Base-by-base conservation (phyloP, 164 flowering plant genomes). In the Saururus chinensis region DNA sequence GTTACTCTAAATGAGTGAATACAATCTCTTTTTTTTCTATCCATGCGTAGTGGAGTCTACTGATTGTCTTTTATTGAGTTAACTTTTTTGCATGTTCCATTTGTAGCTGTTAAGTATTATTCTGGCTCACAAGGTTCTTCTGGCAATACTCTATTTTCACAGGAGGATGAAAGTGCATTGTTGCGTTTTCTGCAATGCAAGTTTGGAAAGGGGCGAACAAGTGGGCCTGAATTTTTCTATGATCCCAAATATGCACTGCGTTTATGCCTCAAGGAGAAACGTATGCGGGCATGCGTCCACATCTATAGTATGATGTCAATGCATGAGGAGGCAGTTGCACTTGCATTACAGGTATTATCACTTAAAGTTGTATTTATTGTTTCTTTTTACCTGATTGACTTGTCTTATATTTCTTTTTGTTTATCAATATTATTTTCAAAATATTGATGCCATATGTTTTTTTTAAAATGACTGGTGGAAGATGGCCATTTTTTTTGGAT, bases 301-400 rank as follows among this genome's bases (percentile, higher is more conserved):
- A 91, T 95, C 73, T 95, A 90, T 69, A 87, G 97, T 78, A 91
- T 91, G 99, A 95, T 95, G 99, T 85, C 89, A 62, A 93, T 93
- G 99, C 99, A 93, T 80, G 97, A 90, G 83, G 99, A 93, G 75
- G 99, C 97, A 61, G 97, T 93, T 74, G 96, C 97, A 60, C 95
- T 93, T 72, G 96, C 97, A 59, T 78, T 93, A 25, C 90, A 83
- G 96, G 99, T 90, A 59, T 59, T 60, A 35, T 1, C 53, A 21
- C n/a, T n/a, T 35, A 25, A n/a, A 24, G 19, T 61, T 4, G 14
- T 55, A 24, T 9, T 4, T 24, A 23, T 1, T 55, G 17, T 17
- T n/a, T 55, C 5, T 23, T 55, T 23, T 2, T 23, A 13, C 14
- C 17, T 12, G 17, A 7, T 13, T 41, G 7, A 12, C 49, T 45